A percentile compares a stretch with the other conserved stretches of the same genome.
Conservation (phyloP, 176 grass and related monocot genomes). For the Zizania latifolia region DNA sequence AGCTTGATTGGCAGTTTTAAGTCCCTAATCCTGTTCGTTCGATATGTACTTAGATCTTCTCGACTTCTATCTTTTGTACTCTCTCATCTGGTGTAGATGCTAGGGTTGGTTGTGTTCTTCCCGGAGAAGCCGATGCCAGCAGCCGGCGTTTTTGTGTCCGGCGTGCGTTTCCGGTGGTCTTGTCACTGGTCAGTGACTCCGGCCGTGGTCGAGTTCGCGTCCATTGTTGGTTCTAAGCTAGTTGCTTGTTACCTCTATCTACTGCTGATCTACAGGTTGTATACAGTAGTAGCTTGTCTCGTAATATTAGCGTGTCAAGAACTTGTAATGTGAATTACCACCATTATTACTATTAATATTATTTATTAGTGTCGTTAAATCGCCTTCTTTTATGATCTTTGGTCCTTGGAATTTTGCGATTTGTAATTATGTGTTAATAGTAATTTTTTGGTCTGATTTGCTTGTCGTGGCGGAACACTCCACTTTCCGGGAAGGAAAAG, state of each 20-base stretch:
- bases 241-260: not conserved
- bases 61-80: not conserved
- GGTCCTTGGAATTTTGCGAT: no score
- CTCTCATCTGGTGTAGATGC: not conserved
- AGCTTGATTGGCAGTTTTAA: slow-evolving; percentile 30
- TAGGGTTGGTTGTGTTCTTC: slow-evolving; percentile 25
- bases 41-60: slow-evolving; percentile 24
- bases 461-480: not conserved
- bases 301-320: slow-evolving; percentile 30
- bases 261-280: slow-evolving; percentile 43
- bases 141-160: slow-evolving; percentile 56
- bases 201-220: not conserved
- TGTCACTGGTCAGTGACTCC: slow-evolving; percentile 31
- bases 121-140: slow-evolving; percentile 1
- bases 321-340: slow-evolving; percentile 32
- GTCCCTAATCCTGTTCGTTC: slow-evolving; percentile 31
- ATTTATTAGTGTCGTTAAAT: not conserved
- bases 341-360: slow-evolving; percentile 2
- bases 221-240: not conserved
- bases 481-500: not conserved
- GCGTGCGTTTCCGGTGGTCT: slow-evolving; percentile 28
- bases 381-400: not conserved
- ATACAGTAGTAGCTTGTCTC: slow-evolving; percentile 15
- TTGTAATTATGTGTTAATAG: no score
- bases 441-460: not conserved